Evolutionary conservation across 2,329 filamentous ascomycete genomes (phyloP).

Genomic region (Neonectria sp.): DNA sequence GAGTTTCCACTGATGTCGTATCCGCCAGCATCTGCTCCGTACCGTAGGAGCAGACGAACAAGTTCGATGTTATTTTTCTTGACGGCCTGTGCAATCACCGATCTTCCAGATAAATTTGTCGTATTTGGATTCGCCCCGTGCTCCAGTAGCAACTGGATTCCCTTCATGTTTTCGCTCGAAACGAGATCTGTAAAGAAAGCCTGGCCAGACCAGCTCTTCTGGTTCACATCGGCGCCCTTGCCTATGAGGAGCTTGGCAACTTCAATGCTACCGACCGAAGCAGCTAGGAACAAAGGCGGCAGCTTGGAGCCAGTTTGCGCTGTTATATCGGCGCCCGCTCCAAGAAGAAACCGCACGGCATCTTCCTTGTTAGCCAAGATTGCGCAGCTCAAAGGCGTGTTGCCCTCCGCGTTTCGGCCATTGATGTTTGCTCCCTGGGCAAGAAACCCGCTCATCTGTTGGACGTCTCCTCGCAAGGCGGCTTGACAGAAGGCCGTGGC

Average conservation of each 20-base stretch:
- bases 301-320: constrained; percentile 42
- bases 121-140: constrained; percentile 50
- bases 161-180: constrained; percentile 42
- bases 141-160: constrained; percentile 49
- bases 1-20: constrained; percentile 50
- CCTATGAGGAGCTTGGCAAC: constrained; percentile 48
- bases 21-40: constrained; percentile 54
- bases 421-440: constrained; percentile 55
- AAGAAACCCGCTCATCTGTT: constrained; percentile 52
- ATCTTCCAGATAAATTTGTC: constrained; percentile 45
- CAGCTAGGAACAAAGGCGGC: constrained; percentile 54
- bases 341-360: constrained; percentile 52
- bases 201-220: constrained; percentile 48
- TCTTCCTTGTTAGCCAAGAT: constrained; percentile 51
- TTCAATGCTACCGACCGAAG: constrained; percentile 47
- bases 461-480: constrained; percentile 50
- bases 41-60: constrained; percentile 48
- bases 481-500: constrained; percentile 56
- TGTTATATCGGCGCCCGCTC: constrained; percentile 49
- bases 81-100: constrained; percentile 48
- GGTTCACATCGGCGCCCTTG: constrained; percentile 51
- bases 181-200: constrained; percentile 51
- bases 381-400: constrained; percentile 54
- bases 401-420: constrained; percentile 54
- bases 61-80: constrained; percentile 48